Evolutionary conservation across 23 red algal species (phyloP).

Genomic region (Chondrus crispus): DNA sequence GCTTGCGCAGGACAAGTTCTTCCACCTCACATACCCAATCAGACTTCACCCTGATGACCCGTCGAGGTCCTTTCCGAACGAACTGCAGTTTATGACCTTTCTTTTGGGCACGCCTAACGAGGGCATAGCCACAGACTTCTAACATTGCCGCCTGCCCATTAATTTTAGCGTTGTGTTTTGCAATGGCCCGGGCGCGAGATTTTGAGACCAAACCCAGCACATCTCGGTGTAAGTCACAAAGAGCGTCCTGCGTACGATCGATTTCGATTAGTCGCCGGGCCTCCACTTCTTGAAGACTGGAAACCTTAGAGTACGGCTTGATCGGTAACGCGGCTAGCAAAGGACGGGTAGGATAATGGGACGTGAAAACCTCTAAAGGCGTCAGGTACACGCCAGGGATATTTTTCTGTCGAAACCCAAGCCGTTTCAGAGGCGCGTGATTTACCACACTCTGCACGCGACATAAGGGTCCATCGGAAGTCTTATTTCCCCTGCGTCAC

Average conservation of each 20-base stretch:
- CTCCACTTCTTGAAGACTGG: not conserved
- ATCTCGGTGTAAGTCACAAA: slow-evolving; percentile 14
- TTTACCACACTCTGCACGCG: too few relatives aligned
- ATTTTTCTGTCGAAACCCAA: not conserved
- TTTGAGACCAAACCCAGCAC: not conserved
- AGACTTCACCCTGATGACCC: not conserved
- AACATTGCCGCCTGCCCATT: not conserved
- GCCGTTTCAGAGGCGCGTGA: not conserved
- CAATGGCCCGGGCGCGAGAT: not conserved
- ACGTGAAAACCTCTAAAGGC: not conserved
- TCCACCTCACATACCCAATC: not conserved
- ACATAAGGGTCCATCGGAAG: too few relatives aligned
- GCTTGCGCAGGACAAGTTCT: not conserved
- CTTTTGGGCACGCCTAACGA: not conserved
- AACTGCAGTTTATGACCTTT: slow-evolving; percentile 10
- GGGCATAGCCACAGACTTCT: slow-evolving; percentile 14
- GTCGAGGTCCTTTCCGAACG: not conserved
- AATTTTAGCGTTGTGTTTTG: not conserved
- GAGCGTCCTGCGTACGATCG: not conserved
- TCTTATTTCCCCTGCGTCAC: too few relatives aligned
- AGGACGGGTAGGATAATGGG: not conserved
- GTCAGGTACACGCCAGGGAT: not conserved
- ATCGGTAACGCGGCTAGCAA: not conserved
- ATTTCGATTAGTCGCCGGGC: slow-evolving; percentile 6
- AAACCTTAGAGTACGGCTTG: not conserved